Evolutionary conservation across 2,329 filamentous ascomycete genomes (phyloP), one percentile per base, ranked within the genome.

Genomic region (Xylaria sp.): DNA sequence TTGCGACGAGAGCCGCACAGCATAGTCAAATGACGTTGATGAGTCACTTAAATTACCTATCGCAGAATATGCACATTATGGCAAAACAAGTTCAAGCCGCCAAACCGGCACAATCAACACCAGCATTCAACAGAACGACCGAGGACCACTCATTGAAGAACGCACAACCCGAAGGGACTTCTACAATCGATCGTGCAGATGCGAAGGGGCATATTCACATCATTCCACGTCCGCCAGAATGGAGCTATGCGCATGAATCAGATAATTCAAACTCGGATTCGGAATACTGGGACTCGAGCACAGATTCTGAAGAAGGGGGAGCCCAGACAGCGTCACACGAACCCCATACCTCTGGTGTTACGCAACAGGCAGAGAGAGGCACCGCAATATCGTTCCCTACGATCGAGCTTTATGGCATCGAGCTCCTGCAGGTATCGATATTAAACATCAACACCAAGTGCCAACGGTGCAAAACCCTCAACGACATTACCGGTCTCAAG

Each of bases 341-440:
- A 3, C 54, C 65, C 6, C 76, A 76, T 53, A 69, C 73, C n/a
- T 70, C 77, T 18, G 70, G 78, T 4, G 70, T 79, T 6, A 78
- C 81, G 3, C 80, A 81, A 29, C 82, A 82, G 0, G 78, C 83
- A 1, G 92, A 93, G 75, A 84, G 86, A 62, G 93, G 93, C 27
- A 91, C 93, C n/a, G 88, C 92, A 63, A 84, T 97, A 8, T 93
- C 91, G 0, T 93, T 96, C 74, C 93, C 93, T 0, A 89, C 87
- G 29, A 82, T 96, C 66, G 92, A 95, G 75, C 86, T 97, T 1
- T 87, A 93, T 76, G 88, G 91, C 44, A 91, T 96, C 69, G 93
- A 96, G 75, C 81, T 96, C 1, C 83, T 97, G 9, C 89, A 94
- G 73, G 80, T 95, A 1, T 83, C 86, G 0, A 84, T 87, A 27